phyloP scores from a whole-genome alignment of 352 stramenopile species.

The Phytophthora multivora region DNA sequence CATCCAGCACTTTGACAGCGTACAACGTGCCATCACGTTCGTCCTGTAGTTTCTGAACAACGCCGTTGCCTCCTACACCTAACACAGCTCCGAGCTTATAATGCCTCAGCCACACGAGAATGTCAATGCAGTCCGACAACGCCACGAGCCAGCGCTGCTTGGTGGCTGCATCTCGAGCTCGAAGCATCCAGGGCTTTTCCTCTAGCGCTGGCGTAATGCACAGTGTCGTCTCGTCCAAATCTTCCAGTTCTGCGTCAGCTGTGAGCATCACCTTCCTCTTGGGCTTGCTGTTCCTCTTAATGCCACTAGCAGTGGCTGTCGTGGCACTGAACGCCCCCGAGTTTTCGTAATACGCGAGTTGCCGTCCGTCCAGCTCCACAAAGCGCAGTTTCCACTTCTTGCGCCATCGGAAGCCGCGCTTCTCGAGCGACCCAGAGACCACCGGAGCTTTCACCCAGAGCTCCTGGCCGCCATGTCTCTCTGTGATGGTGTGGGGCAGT shows the following conservation, averaged over 20 bases:
- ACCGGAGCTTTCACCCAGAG: conserved; percentile 82
- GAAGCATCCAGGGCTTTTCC: conserved; percentile 71
- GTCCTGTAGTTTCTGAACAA: conserved; percentile 72
- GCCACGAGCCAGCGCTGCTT: conserved; percentile 72
- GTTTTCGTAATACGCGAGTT: conserved; percentile 73
- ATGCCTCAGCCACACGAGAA: conserved; percentile 74
- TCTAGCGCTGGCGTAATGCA: conserved; percentile 47
- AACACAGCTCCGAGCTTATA: conserved; percentile 69
- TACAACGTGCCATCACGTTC: conserved; percentile 54
- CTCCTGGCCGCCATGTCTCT: conserved; percentile 66
- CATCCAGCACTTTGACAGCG: conserved; percentile 81
- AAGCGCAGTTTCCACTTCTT: conserved; percentile 81
- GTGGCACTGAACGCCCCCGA: conserved; percentile 15
- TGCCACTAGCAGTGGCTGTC: conserved; percentile 13
- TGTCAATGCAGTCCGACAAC: conserved; percentile 78
- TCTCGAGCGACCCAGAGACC: conserved; percentile 69
- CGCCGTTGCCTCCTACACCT: conserved; percentile 75
- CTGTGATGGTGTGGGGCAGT: conserved; percentile 83
- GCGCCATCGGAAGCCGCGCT: conserved; percentile 77
- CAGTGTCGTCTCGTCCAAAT: conserved; percentile 64
- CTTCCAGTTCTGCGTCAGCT: conserved; percentile 52
- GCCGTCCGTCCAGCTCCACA: conserved; percentile 73
- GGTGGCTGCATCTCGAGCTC: conserved; percentile 47
- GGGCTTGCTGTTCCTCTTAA: conserved; percentile 31
- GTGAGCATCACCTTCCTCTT: conserved; percentile 66